phyloP scores from a whole-genome alignment of 345 rosid species.

The Eucalyptus erythrocorys region DNA sequence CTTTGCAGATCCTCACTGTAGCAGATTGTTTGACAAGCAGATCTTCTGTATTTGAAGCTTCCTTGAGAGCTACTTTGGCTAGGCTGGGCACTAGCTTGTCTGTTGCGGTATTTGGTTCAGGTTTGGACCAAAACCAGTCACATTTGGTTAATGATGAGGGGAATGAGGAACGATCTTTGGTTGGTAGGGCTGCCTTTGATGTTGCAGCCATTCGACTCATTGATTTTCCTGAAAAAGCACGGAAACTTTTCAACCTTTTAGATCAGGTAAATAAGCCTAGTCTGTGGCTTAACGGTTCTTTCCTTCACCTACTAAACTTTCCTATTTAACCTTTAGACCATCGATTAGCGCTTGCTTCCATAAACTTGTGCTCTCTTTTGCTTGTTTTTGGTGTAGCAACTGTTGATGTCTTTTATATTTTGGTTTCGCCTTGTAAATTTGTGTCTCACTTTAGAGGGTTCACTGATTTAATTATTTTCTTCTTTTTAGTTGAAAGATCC shows the following conservation, averaged over 20 bases:
- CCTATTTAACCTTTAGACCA: not conserved
- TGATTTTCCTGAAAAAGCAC: constrained; percentile 80
- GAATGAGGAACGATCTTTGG: constrained; percentile 35
- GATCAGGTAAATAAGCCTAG: constrained; percentile 52
- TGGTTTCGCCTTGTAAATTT: not conserved
- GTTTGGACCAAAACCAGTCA: constrained; percentile 59
- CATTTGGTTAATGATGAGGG: constrained; percentile 33
- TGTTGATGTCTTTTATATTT: not conserved
- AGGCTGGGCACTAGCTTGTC: constrained; percentile 85
- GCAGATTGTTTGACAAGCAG: constrained; percentile 95
- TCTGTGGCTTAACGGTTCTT: not conserved
- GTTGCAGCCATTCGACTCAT: constrained; percentile 80
- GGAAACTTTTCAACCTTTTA: constrained; percentile 70
- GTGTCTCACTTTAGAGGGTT: not conserved
- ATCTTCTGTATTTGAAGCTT: constrained; percentile 91
- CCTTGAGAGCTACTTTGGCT: constrained; percentile 87
- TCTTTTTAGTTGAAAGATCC: constrained; percentile 89
- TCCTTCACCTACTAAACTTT: not conserved
- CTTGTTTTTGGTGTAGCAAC: not conserved
- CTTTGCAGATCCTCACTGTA: constrained; percentile 87
- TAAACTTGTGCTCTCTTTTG: not conserved
- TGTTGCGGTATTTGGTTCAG: constrained; percentile 58
- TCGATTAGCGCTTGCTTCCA: not conserved
- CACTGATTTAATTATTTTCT: not conserved
- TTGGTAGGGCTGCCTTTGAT: constrained; percentile 84